Conservation (phyloP, 2,329 filamentous ascomycete genomes). For the Ophiostoma sp. region DNA sequence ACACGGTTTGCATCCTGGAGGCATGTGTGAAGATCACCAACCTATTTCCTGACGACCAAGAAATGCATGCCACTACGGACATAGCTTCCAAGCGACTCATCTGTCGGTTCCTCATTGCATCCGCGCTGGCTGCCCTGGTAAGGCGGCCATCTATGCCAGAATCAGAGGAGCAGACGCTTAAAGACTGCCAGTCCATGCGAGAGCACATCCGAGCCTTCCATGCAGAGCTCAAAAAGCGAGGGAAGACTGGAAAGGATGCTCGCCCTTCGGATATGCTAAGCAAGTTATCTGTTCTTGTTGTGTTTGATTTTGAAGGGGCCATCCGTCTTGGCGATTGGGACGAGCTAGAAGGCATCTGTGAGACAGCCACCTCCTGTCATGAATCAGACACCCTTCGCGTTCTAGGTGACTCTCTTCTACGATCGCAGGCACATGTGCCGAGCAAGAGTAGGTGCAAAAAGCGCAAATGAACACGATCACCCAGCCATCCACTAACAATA, state of each 20-base stretch:
- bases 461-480: not conserved
- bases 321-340: slow-evolving; percentile 68
- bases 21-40: slow-evolving; percentile 55
- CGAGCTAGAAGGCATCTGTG: slow-evolving; percentile 60
- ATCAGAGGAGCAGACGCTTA: slow-evolving; percentile 50
- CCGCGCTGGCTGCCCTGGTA: slow-evolving; percentile 53
- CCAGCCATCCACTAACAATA: not conserved
- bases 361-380: slow-evolving; percentile 48
- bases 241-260: slow-evolving; percentile 44
- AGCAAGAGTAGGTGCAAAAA: slow-evolving; percentile 17
- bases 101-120: slow-evolving; percentile 67
- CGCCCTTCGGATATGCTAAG: slow-evolving; percentile 53
- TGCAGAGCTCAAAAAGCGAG: slow-evolving; percentile 42
- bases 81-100: slow-evolving; percentile 63
- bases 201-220: slow-evolving; percentile 63
- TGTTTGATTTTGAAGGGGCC: slow-evolving; percentile 78
- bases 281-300: slow-evolving; percentile 67
- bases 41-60: slow-evolving; percentile 51
- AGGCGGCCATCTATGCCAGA: slow-evolving; percentile 48
- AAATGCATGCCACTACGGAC: slow-evolving; percentile 39
- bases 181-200: slow-evolving; percentile 63
- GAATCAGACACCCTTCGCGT: slow-evolving; percentile 55
- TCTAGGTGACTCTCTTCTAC: slow-evolving; percentile 66
- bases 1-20: slow-evolving; percentile 57
- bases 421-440: slow-evolving; percentile 45